phyloP scores from a whole-genome alignment of 2,329 filamentous ascomycete species.

The Aureobasidium lini region DNA sequence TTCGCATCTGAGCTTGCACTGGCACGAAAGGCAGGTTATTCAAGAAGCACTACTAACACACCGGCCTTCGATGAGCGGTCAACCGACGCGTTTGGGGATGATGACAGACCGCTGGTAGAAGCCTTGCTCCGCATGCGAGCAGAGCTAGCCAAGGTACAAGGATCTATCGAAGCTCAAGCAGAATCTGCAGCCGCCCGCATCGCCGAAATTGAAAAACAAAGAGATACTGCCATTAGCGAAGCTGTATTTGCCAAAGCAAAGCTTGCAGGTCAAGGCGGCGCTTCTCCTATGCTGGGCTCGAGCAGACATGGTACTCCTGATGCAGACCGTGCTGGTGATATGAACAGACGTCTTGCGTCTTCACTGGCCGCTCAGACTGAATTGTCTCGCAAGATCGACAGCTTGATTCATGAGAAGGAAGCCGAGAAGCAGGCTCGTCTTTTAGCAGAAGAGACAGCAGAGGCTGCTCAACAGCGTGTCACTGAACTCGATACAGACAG shows the following conservation, averaged over 20 bases:
- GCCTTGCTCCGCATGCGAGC: conserved; percentile 85
- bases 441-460: conserved; percentile 79
- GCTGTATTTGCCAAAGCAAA: conserved; percentile 93
- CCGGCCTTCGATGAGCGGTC: conserved; percentile 68
- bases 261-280: conserved; percentile 68
- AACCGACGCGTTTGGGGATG: conserved; percentile 77
- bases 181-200: conserved; percentile 79
- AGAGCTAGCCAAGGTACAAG: conserved; percentile 84
- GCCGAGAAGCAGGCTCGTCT: conserved; percentile 74
- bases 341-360: conserved; percentile 74
- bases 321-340: conserved; percentile 62
- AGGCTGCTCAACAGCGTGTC: conserved; percentile 75
- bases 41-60: conserved; percentile 52
- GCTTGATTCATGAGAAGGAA: conserved; percentile 61
- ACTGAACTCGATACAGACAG: conserved; percentile 76
- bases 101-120: conserved; percentile 86
- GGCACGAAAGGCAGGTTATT: conserved; percentile 83
- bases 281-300: conserved; percentile 30
- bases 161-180: conserved; percentile 81
- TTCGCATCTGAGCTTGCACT: conserved; percentile 91
- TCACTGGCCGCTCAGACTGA: conserved; percentile 73
- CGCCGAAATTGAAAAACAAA: conserved; percentile 87
- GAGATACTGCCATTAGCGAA: conserved; percentile 89
- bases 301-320: conserved; percentile 54
- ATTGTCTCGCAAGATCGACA: conserved; percentile 68